Percentiles rank a stretch among this genome's conserved stretches.
Conservation (phyloP, 768 basidiomycete species). For the Tylopilus rubrobrunneus region DNA sequence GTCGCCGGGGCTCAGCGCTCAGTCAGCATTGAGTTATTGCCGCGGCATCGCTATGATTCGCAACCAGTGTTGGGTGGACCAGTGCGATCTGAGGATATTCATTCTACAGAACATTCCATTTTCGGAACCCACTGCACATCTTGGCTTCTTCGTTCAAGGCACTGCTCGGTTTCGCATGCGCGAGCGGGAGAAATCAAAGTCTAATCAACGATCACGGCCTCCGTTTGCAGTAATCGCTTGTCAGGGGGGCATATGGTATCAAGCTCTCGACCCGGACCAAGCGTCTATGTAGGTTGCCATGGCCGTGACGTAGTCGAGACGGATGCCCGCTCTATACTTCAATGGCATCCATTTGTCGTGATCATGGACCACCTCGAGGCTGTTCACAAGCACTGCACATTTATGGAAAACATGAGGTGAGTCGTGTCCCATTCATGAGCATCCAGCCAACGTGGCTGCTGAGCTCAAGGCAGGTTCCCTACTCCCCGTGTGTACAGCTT, state of each 20-base stretch:
- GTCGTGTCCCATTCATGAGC: constrained; percentile 32
- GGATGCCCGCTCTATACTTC: constrained; percentile 19
- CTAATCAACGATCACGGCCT: constrained; percentile 10
- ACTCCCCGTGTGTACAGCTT: constrained; percentile 30
- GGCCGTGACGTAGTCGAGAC: constrained; percentile 24
- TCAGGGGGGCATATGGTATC: constrained; percentile 5
- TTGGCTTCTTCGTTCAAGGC: constrained; percentile 10
- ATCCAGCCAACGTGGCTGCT: constrained; percentile 32
- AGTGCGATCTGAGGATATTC: constrained; percentile 11
- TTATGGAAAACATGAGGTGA: constrained; percentile 38
- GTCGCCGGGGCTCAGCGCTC: constrained; percentile 7
- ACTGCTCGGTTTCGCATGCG: constrained; percentile 16
- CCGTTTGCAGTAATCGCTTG: constrained; percentile 10
- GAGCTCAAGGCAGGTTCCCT: constrained; percentile 33
- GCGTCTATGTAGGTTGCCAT: constrained; percentile 20
- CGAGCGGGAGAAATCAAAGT: background rate
- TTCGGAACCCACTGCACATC: constrained; percentile 12
- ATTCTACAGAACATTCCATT: constrained; percentile 27
- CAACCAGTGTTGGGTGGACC: constrained; percentile 8
- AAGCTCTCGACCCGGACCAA: constrained; percentile 2
- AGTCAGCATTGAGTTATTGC: constrained; percentile 1
- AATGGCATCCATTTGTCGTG: constrained; percentile 30
- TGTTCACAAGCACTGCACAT: constrained; percentile 28
- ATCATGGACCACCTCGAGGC: constrained; percentile 32
- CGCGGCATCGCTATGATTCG: constrained; percentile 17